Base-by-base conservation (phyloP, 345 rosid species). In the Salix suchowensis region DNA sequence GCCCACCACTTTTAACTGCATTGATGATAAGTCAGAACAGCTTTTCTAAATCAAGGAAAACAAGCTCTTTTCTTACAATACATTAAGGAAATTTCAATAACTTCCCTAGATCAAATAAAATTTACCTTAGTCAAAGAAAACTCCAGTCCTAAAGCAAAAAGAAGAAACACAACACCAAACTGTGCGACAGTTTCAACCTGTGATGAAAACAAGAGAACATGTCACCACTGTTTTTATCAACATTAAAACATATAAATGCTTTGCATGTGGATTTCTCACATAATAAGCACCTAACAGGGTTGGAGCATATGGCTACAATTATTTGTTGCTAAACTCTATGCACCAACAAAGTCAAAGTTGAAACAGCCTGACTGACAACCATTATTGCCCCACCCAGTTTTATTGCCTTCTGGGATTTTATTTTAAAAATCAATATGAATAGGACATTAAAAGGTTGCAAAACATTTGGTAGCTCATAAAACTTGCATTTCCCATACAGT, bases 81-180 rank as follows among this genome's bases (percentile, higher is more conserved):
- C 10, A 58, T 58, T 58, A 58, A 23, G 68, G 40, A 77, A 44
- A 26, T 34, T 16, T 9, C 34, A 7, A 58, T 23, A 37, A 12
- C 18, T 55, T 42, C 70, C 10, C 71, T 48, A 52, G 36, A 71
- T 42, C 67, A 39, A 40, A 26, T 68, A 58, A 46, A 50, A 19
- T 46, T 65, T 82, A 96, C 99, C 99, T 94, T 96, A 66, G 99
- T 87, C 88, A 92, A 83, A 78, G 99, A 96, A 82, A 96, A 96
- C 86, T 96, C 99, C 78, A 96, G 88, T 12, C 99, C 99, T 77
- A 96, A 85, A 83, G 99, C 98, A 77, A 96, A 96, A 76, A 96
- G 99, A 81, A 96, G 98, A 86, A 96, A 96, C 77, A 96, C 94
- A 73, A 96, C 99, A 77, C 99, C 99, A 74, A 96, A 96, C 77